A percentile compares a stretch with the other conserved stretches of the same genome.
Conservation (phyloP, 1,284 basidiomycete species). For the Meira miltonrushii region DNA sequence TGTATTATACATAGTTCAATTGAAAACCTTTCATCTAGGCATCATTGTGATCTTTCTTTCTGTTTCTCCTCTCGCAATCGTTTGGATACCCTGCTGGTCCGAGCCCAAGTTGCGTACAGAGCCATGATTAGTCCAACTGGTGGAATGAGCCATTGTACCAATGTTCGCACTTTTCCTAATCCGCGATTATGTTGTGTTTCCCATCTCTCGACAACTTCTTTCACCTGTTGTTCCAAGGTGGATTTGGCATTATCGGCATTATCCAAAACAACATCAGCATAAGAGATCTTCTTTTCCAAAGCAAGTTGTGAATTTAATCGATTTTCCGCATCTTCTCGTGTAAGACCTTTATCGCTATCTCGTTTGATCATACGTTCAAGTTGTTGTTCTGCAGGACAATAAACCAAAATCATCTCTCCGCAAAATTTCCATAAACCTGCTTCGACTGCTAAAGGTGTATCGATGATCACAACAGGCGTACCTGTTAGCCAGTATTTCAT, state of each 20-base stretch:
- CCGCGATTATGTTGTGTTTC: constrained; percentile 52
- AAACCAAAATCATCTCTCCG: constrained; percentile 74
- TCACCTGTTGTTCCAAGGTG: constrained; percentile 61
- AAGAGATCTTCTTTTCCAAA: constrained; percentile 70
- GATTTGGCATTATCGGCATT: constrained; percentile 57
- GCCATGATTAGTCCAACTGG: constrained; percentile 61
- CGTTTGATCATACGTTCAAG: constrained; percentile 42
- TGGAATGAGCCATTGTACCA: constrained; percentile 71
- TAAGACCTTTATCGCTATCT: constrained; percentile 53
- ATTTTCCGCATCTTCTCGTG: constrained; percentile 60
- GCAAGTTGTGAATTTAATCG: constrained; percentile 77
- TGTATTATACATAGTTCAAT: neutral
- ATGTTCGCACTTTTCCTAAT: constrained; percentile 64
- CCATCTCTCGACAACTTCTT: constrained; percentile 62
- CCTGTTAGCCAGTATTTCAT: constrained; percentile 72
- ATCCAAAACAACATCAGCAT: constrained; percentile 81
- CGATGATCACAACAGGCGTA: constrained; percentile 72
- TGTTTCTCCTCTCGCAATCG: neutral
- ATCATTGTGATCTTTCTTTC: constrained; percentile 1
- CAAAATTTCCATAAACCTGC: constrained; percentile 80
- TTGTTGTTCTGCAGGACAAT: constrained; percentile 35
- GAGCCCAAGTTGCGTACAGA: neutral
- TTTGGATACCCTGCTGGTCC: neutral
- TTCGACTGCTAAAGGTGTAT: constrained; percentile 91
- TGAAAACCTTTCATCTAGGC: neutral